Percentiles rank a stretch among this genome's conserved stretches.
phyloP scores from a whole-genome alignment of 768 basidiomycete genomes.

The Lanmaoa pseudosensibilis region DNA sequence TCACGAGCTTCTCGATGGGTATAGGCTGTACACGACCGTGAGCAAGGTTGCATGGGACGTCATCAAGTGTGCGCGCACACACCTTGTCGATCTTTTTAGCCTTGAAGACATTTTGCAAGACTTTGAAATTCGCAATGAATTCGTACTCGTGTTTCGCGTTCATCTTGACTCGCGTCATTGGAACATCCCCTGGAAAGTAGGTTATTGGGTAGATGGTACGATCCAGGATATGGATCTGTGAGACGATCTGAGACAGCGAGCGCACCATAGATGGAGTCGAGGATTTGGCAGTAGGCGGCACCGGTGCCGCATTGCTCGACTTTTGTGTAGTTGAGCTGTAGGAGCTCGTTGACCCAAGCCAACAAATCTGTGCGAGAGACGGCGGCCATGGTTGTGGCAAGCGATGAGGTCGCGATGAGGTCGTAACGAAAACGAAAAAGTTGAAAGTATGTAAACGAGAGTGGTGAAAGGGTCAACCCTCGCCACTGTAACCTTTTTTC shows the following conservation, averaged over 20 bases:
- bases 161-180: constrained; percentile 93
- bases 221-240: constrained; percentile 20
- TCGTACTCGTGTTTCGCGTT: constrained; percentile 96
- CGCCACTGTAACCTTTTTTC: constrained; percentile 15
- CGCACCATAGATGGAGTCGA: constrained; percentile 93
- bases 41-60: constrained; percentile 1
- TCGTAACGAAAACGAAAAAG: constrained; percentile 6
- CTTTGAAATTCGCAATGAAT: constrained; percentile 91
- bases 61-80: constrained; percentile 28
- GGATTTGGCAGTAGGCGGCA: constrained; percentile 90
- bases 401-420: constrained; percentile 9
- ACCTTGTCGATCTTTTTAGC: constrained; percentile 92
- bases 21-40: constrained; percentile 63
- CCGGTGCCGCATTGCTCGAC: constrained; percentile 90
- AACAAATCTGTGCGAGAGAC: constrained; percentile 82
- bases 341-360: constrained; percentile 91
- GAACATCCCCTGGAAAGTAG: constrained; percentile 68
- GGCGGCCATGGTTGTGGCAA: constrained; percentile 49
- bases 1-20: constrained; percentile 88
- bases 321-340: constrained; percentile 89
- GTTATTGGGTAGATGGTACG: constrained; percentile 9
- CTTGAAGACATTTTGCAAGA: constrained; percentile 92
- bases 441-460: not conserved
- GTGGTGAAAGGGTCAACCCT: constrained; percentile 1
- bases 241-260: constrained; percentile 15